Percentiles rank a stretch among this genome's conserved stretches.
Evolutionary conservation across 2,329 filamentous ascomycete genomes (phyloP).

Genomic region (Zarea fungicola): DNA sequence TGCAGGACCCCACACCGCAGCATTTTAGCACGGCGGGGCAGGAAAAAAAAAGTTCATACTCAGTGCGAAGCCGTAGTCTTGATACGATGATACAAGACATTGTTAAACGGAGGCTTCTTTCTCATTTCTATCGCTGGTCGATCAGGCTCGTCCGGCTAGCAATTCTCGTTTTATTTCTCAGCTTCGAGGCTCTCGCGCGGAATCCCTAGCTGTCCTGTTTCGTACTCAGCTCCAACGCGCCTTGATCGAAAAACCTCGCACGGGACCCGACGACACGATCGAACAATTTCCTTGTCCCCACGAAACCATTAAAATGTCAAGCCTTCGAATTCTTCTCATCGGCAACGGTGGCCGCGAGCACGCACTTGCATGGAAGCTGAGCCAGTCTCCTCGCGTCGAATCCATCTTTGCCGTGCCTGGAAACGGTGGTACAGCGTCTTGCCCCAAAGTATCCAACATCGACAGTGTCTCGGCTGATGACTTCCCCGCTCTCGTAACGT

Average conservation of each 20-base stretch:
- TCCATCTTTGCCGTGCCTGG: slow-evolving; percentile 77
- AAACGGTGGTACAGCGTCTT: slow-evolving; percentile 74
- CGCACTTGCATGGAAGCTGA: slow-evolving; percentile 88
- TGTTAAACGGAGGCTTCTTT: background rate
- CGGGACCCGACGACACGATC: background rate
- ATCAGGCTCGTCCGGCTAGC: background rate
- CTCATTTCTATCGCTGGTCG: slow-evolving; percentile 1
- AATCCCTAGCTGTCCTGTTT: background rate
- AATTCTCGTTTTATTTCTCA: background rate
- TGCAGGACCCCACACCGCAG: too few relatives aligned
- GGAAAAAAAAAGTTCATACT: slow-evolving; percentile 2
- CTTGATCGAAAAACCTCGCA: background rate
- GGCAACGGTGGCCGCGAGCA: slow-evolving; percentile 95
- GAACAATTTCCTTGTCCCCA: background rate
- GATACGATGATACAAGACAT: background rate
- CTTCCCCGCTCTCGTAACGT: slow-evolving; percentile 69
- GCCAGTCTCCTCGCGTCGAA: slow-evolving; percentile 73
- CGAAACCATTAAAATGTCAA: slow-evolving; percentile 28
- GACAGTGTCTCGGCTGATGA: slow-evolving; percentile 64
- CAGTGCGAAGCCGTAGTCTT: background rate
- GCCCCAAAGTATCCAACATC: slow-evolving; percentile 69
- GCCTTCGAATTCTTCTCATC: slow-evolving; percentile 72
- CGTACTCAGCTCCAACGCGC: background rate
- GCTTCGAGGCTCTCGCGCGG: background rate
- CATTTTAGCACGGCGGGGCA: too few relatives aligned